Base-by-base conservation (phyloP, 116 monocot genomes). In the Phalaenopsis hybrid region DNA sequence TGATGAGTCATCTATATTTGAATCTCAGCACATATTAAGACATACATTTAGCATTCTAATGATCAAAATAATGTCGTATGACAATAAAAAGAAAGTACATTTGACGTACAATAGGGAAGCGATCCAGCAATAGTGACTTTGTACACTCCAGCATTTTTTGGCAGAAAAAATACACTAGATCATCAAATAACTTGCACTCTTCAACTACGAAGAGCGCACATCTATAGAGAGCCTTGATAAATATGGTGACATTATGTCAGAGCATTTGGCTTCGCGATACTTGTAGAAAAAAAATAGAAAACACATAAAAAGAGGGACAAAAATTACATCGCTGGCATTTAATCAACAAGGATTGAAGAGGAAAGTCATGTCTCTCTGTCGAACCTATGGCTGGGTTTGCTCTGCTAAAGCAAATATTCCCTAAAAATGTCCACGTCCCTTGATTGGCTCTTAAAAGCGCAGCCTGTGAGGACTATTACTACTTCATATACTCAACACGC, bases 341-440 rank as follows among this genome's bases (percentile, higher is more conserved):
- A 77, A 68, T 1, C 28, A 9, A 20, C 21, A 78, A 69, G 44
- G 20, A 12, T 49, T 11, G n/a, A 7, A n/a, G 8, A 76, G 31
- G 8, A 44, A 41, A 55, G 69, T 16, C 76, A 76, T 76, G 49
- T 49, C 8, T 17, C 50, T 81, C 49, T 86, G 93, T 93, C 81
- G 79, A 50, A 93, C 61, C 91, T 87, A 90, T 34, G 92, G 93
- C 33, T 83, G 84, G 28, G 92, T 80, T 73, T 92, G 88, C 41
- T 90, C 84, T 16, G 79, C 83, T n/a, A 96, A 73, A 21, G 63
- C 76, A 57, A 93, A 48, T 59, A 88, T 73, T 70, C 90, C 82
- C 78, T 75, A 76, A 89, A 96, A 20, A 81, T 80, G 2, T 8
- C 81, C 6, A 17, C 79, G 50, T 85, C 81, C 77, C 50, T 92